These are phyloP conservation scores for Penicillium pulvis DNA, from an alignment of 495 filamentous ascomycete species.

Conservation along the genomic window DNA sequence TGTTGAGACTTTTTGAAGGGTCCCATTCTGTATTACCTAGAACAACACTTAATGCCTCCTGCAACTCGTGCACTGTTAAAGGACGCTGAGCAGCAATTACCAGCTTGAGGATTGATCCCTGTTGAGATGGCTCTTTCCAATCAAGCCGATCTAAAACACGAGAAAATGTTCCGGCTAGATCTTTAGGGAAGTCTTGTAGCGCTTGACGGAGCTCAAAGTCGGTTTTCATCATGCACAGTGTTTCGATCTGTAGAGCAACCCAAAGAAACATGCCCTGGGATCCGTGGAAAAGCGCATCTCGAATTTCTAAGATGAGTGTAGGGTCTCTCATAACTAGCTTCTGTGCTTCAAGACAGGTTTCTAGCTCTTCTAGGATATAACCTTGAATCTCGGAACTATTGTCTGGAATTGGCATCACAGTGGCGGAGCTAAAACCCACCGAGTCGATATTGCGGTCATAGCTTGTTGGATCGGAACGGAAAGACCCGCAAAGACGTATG, in stretches of 20 bases:
- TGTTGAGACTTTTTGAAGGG: constrained; percentile 33
- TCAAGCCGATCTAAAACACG: constrained; percentile 40
- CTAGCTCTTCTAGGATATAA: constrained; percentile 40
- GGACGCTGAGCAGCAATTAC: constrained; percentile 35
- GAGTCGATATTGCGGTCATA: background rate
- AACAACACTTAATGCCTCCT: constrained; percentile 44
- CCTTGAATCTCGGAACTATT: constrained; percentile 42
- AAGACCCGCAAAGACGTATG: constrained; percentile 35
- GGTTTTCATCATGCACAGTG: constrained; percentile 38
- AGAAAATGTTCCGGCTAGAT: constrained; percentile 33
- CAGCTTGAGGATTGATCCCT: background rate
- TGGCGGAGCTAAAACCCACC: background rate
- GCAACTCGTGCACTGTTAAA: constrained; percentile 43
- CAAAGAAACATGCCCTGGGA: constrained; percentile 47
- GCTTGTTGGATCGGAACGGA: constrained; percentile 24
- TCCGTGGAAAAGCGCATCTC: constrained; percentile 15
- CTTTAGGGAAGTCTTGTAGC: constrained; percentile 38
- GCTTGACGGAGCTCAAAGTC: constrained; percentile 43
- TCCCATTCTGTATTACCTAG: constrained; percentile 38
- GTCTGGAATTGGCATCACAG: constrained; percentile 28
- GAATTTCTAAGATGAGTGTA: constrained; percentile 30
- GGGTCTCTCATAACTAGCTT: constrained; percentile 39
- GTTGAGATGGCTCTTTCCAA: constrained; percentile 8
- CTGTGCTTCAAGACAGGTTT: constrained; percentile 28
- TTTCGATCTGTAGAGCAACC: constrained; percentile 47